phyloP scores from a whole-genome alignment of 106 monocot genomes.

The Hemerocallis citrina region DNA sequence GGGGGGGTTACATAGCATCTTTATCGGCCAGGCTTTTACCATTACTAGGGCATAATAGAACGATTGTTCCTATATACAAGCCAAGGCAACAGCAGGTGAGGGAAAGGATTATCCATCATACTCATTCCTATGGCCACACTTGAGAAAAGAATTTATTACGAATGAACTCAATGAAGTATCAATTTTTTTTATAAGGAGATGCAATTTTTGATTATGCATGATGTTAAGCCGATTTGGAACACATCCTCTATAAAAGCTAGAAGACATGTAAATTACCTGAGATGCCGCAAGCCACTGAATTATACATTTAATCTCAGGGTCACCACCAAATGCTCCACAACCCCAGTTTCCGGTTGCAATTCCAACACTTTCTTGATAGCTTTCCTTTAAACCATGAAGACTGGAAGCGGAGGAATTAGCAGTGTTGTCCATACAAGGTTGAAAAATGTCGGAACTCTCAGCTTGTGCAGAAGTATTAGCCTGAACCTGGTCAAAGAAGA shows the following conservation, averaged over 20 bases:
- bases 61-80: no score
- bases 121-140: no score
- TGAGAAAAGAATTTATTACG: no score
- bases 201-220: not conserved
- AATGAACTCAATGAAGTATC: no score
- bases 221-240: not conserved
- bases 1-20: no score
- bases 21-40: no score
- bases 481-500: slow-evolving; percentile 11
- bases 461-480: slow-evolving; percentile 8
- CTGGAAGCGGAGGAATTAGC: not conserved
- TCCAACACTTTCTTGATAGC: slow-evolving; percentile 25
- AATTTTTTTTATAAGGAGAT: no score
- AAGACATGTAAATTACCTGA: slow-evolving; percentile 42
- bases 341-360: slow-evolving; percentile 98
- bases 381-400: not conserved
- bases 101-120: no score
- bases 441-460: not conserved
- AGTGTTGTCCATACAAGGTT: slow-evolving; percentile 2
- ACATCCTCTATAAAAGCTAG: not conserved
- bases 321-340: slow-evolving; percentile 95
- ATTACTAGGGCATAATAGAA: no score
- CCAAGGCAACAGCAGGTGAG: no score
- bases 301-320: slow-evolving; percentile 75
- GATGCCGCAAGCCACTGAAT: slow-evolving; percentile 99